Conservation (phyloP, 2,329 filamentous ascomycete species). For the Xylariales sp. region DNA sequence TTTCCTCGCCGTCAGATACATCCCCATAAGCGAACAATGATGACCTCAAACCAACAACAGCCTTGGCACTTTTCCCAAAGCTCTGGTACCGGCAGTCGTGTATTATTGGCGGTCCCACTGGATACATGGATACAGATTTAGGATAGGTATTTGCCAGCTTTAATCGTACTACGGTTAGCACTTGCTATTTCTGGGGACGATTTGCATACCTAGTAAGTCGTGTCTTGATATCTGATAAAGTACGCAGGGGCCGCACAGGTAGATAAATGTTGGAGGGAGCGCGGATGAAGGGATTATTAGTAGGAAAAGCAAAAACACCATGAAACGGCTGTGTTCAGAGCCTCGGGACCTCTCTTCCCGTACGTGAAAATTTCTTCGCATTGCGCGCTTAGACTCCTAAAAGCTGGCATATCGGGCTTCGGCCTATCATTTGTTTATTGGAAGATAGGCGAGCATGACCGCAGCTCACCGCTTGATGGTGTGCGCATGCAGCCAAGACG, state of each 20-base stretch:
- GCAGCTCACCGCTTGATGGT: constrained; percentile 36
- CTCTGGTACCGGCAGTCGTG: constrained; percentile 30
- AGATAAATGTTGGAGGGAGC: not conserved
- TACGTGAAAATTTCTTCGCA: constrained; percentile 17
- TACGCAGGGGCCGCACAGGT: not conserved
- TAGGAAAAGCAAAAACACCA: constrained; percentile 2
- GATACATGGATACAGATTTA: constrained; percentile 4
- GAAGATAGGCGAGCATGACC: constrained; percentile 24
- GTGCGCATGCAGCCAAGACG: constrained; percentile 36
- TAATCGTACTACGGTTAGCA: constrained; percentile 1
- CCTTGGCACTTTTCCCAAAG: constrained; percentile 32
- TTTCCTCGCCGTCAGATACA: constrained; percentile 7
- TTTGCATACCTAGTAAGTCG: not conserved
- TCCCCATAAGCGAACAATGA: constrained; percentile 9
- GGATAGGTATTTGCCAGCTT: not conserved
- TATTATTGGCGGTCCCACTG: constrained; percentile 12
- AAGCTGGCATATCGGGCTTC: constrained; percentile 22
- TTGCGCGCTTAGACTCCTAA: constrained; percentile 23
- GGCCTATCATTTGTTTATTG: constrained; percentile 17
- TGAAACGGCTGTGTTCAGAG: not conserved
- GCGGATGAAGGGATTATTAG: constrained; percentile 1
- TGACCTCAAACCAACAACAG: not conserved
- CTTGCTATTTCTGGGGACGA: constrained; percentile 16
- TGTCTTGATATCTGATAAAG: not conserved
- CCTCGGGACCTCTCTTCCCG: constrained; percentile 2